Evolutionary conservation across 164 flowering plant species (phyloP).

Genomic region (Umbellularia californica): DNA sequence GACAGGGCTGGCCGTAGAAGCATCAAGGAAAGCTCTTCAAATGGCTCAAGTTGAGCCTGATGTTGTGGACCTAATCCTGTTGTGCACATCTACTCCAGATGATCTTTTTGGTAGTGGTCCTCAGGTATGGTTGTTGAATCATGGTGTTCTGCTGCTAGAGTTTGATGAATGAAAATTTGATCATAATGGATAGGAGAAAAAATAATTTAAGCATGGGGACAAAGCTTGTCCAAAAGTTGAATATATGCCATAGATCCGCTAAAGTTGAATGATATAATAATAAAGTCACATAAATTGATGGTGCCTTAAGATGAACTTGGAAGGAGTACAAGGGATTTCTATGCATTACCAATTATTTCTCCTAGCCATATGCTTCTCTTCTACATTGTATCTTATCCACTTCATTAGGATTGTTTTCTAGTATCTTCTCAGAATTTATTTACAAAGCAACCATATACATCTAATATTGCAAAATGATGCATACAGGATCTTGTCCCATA

Average conservation of each 20-base stretch:
- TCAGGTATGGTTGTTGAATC: slow-evolving; percentile 50
- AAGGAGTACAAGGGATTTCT: background rate
- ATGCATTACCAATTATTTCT: background rate
- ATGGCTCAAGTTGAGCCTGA: slow-evolving; percentile 83
- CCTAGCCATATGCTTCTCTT: background rate
- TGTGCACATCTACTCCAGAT: slow-evolving; percentile 96
- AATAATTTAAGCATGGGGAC: background rate
- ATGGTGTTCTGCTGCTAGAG: background rate
- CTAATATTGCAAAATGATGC: background rate
- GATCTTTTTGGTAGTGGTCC: slow-evolving; percentile 96
- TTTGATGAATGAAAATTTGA: background rate
- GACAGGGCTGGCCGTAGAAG: slow-evolving; percentile 64
- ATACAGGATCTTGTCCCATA: too few species aligned
- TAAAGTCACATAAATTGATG: background rate
- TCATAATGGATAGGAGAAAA: background rate
- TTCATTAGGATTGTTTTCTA: background rate
- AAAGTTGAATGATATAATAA: background rate
- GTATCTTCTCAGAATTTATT: too few species aligned
- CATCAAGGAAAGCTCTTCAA: slow-evolving; percentile 74
- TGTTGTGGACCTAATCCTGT: slow-evolving; percentile 75
- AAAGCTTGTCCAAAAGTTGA: background rate
- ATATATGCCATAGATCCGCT: background rate
- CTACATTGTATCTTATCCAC: background rate
- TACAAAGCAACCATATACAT: too few species aligned
- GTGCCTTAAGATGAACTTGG: background rate